A percentile compares a stretch with the other conserved stretches of the same genome.
Evolutionary conservation across 2,329 filamentous ascomycete genomes (phyloP).

Genomic region (Didymella pinodella): DNA sequence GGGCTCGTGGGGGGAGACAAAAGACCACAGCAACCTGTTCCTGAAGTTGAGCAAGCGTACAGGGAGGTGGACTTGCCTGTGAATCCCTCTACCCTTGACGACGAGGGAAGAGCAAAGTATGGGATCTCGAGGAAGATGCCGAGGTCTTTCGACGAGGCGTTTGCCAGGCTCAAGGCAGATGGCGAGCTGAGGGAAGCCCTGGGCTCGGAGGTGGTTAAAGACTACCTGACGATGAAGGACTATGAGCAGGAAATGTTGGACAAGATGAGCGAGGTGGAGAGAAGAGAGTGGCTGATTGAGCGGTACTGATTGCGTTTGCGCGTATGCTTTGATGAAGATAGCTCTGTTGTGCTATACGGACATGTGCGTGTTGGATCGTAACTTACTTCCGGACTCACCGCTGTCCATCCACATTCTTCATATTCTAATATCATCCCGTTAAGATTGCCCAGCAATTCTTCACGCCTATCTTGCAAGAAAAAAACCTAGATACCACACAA

Average conservation of each 20-base stretch:
- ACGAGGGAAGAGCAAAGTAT: slow-evolving; percentile 57
- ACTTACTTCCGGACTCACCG: neutral
- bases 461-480: neutral
- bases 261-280: slow-evolving; percentile 58
- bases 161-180: slow-evolving; percentile 62
- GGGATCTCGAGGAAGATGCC: slow-evolving; percentile 66
- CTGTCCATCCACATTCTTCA: neutral
- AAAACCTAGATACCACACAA: neutral
- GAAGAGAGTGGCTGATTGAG: slow-evolving; percentile 69
- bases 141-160: slow-evolving; percentile 61
- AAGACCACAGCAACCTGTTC: neutral
- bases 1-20: neutral
- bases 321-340: neutral
- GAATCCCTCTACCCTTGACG: slow-evolving; percentile 36
- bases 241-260: slow-evolving; percentile 63
- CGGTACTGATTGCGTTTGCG: slow-evolving; percentile 60
- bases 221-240: slow-evolving; percentile 67
- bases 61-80: slow-evolving; percentile 61
- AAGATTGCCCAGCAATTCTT: neutral
- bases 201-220: slow-evolving; percentile 60
- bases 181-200: slow-evolving; percentile 57
- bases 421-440: too few species aligned
- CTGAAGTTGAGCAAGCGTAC: slow-evolving; percentile 43
- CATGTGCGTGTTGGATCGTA: neutral
- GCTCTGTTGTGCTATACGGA: neutral